Conservation (phyloP, 1,139 yeast species). For the Kodamaea suecica region DNA sequence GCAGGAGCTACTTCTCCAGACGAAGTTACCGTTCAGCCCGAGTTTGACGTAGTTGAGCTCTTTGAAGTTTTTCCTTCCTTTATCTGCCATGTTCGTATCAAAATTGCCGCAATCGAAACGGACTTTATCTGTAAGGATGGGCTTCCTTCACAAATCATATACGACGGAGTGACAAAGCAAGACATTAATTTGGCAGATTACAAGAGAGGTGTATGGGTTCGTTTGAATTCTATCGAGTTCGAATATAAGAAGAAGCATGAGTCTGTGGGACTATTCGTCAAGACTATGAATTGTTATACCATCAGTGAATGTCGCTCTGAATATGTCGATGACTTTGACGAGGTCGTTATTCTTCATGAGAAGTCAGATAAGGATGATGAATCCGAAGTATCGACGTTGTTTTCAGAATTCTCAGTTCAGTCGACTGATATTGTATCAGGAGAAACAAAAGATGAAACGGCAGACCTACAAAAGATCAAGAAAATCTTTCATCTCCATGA, state of each 20-base stretch:
- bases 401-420: constrained; percentile 16
- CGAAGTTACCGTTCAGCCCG: not conserved
- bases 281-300: constrained; percentile 32
- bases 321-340: constrained; percentile 36
- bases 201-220: constrained; percentile 39
- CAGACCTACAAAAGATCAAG: constrained; percentile 28
- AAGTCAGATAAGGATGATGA: constrained; percentile 25
- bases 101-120: constrained; percentile 27
- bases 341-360: constrained; percentile 17
- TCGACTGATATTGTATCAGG: constrained; percentile 2
- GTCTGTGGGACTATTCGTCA: constrained; percentile 19
- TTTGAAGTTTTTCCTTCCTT: constrained; percentile 33
- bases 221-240: constrained; percentile 22
- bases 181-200: constrained; percentile 38
- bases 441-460: constrained; percentile 16
- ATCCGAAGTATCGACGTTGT: constrained; percentile 36
- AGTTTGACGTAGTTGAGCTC: not conserved
- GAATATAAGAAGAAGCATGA: constrained; percentile 24
- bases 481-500: constrained; percentile 33
- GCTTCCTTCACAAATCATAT: constrained; percentile 33
- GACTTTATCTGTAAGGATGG: constrained; percentile 44
- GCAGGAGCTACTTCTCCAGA: not conserved
- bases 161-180: constrained; percentile 22
- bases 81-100: constrained; percentile 26
- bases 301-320: constrained; percentile 40